Percentiles rank a stretch among this genome's conserved stretches.
Conservation (phyloP, 768 basidiomycete genomes). For the Mycena rosella region DNA sequence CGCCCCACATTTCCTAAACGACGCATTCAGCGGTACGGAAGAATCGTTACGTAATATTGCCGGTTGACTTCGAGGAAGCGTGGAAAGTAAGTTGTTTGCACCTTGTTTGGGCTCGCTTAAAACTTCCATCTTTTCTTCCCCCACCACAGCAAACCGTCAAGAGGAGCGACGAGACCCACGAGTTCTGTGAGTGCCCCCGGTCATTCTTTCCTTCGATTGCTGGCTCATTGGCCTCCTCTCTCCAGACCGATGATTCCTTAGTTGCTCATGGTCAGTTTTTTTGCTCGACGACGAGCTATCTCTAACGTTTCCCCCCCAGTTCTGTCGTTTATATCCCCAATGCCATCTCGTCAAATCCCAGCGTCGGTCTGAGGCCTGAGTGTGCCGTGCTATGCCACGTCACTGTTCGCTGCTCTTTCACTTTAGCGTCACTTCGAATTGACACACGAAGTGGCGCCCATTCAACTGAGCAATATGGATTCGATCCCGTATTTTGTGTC, state of each 20-base stretch:
- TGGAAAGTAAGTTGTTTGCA: conserved; percentile 93
- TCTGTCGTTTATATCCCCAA: conserved; percentile 12
- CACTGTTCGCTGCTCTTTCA: conserved; percentile 69
- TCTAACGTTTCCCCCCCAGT: conserved; percentile 9
- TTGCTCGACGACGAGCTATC: conserved; percentile 24
- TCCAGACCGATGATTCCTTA: conserved; percentile 48
- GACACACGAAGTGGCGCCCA: conserved; percentile 79
- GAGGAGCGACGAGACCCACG: conserved; percentile 94
- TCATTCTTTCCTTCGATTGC: background rate
- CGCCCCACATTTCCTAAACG: background rate
- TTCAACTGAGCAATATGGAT: conserved; percentile 84
- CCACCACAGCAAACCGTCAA: conserved; percentile 92
- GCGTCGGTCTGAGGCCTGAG: background rate
- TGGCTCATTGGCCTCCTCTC: conserved; percentile 30
- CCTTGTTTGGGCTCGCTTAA: conserved; percentile 48
- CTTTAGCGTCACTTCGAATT: conserved; percentile 80
- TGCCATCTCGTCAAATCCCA: background rate
- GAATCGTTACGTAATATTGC: conserved; percentile 97
- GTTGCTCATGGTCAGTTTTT: conserved; percentile 38
- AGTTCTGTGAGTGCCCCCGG: conserved; percentile 83
- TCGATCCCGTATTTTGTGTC: conserved; percentile 38
- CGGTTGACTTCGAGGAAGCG: conserved; percentile 98
- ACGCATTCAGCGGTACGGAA: conserved; percentile 86
- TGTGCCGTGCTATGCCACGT: background rate
- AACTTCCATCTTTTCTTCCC: conserved; percentile 48